Evolutionary conservation across 2,329 filamentous ascomycete species (phyloP).

Genomic region (Meredithiella fracta): DNA sequence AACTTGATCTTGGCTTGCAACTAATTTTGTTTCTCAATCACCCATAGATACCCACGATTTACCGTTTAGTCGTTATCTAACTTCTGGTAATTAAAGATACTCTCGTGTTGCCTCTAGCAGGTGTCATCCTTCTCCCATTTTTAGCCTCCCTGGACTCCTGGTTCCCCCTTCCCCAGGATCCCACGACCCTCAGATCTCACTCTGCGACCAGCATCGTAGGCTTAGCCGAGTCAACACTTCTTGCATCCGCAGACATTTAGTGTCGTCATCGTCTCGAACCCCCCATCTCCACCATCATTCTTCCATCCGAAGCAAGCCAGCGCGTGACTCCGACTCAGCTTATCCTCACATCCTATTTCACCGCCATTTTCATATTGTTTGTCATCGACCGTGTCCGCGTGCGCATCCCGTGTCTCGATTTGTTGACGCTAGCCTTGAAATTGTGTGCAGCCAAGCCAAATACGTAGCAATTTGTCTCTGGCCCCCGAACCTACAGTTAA

Average conservation of each 20-base stretch:
- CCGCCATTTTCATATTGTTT: not conserved
- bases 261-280: not conserved
- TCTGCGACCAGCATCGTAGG: not conserved
- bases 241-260: not conserved
- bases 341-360: not conserved
- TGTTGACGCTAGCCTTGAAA: not conserved
- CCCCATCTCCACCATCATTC: not conserved
- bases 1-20: too few species aligned
- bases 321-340: not conserved
- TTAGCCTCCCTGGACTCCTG: not conserved
- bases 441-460: not conserved
- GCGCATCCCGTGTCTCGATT: not conserved
- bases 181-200: not conserved
- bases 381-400: not conserved
- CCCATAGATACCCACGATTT: too few species aligned
- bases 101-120: not conserved
- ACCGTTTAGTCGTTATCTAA: not conserved
- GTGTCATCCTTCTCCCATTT: not conserved
- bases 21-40: too few species aligned
- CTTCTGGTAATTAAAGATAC: too few species aligned
- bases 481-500: not conserved
- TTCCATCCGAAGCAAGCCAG: not conserved
- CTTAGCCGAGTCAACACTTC: not conserved
- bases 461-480: not conserved
- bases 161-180: not conserved